A percentile compares a stretch with the other conserved stretches of the same genome.
These are phyloP conservation scores for Candida gigantensis DNA, from an alignment of 1,139 yeast species.

Conservation along the genomic window DNA sequence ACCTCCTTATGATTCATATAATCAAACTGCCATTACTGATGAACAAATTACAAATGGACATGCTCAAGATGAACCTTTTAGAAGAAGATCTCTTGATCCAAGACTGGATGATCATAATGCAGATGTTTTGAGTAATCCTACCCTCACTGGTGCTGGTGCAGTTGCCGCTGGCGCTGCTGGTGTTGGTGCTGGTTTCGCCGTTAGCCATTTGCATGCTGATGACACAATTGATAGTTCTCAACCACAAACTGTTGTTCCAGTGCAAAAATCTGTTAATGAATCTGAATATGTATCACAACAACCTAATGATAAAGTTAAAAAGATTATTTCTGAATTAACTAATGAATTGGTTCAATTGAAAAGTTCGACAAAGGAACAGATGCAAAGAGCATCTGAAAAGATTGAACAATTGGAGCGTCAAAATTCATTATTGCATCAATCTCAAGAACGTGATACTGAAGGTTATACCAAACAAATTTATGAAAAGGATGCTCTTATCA, in stretches of 20 bases:
- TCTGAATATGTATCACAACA: not conserved
- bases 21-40: conserved; percentile 5
- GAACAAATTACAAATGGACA: conserved; percentile 4
- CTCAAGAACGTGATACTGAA: conserved; percentile 18
- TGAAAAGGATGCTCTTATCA: conserved; percentile 37
- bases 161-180: conserved; percentile 15
- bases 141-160: conserved; percentile 15
- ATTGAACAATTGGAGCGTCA: conserved; percentile 50
- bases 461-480: conserved; percentile 26
- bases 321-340: conserved; percentile 44
- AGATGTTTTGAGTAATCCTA: too few species aligned
- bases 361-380: conserved; percentile 49
- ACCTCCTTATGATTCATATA: conserved; percentile 6
- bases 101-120: conserved; percentile 6
- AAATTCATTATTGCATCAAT: conserved; percentile 29
- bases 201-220: conserved; percentile 3
- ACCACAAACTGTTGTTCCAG: conserved; percentile 1
- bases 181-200: not conserved
- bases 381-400: conserved; percentile 54
- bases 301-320: conserved; percentile 25
- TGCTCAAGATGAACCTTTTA: conserved; percentile 3
- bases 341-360: conserved; percentile 49
- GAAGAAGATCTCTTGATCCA: conserved; percentile 17
- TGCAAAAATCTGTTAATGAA: conserved; percentile 1
- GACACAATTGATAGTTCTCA: too few species aligned